Evolutionary conservation across 306 rosid genomes (phyloP).

Genomic region (Inga laurina): DNA sequence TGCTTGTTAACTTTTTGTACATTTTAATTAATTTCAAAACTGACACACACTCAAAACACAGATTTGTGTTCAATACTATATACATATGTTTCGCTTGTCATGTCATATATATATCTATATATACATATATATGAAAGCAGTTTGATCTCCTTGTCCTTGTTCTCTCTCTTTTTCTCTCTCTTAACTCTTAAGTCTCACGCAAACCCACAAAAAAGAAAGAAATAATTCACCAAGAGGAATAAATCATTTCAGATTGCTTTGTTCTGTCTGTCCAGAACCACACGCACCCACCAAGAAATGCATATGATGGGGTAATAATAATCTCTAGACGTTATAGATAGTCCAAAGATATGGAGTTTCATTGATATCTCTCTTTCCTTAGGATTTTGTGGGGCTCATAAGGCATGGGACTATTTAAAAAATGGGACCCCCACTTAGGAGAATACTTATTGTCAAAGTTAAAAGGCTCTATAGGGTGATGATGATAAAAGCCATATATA

Average conservation of each 20-base stretch:
- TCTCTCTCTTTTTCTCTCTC: slow-evolving; percentile 27
- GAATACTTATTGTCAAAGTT: slow-evolving; percentile 71
- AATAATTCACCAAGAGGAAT: slow-evolving; percentile 50
- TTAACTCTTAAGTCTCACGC: slow-evolving; percentile 34
- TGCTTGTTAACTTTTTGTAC: not conserved
- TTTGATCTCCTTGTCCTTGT: slow-evolving; percentile 17
- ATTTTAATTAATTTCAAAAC: not conserved
- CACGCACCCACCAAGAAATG: slow-evolving; percentile 47
- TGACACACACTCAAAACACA: not conserved
- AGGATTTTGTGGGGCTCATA: slow-evolving; percentile 78
- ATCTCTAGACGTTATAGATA: slow-evolving; percentile 27
- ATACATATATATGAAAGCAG: not conserved
- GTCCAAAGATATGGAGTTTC: slow-evolving; percentile 48
- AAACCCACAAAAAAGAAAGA: slow-evolving; percentile 33
- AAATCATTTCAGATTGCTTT: slow-evolving; percentile 54
- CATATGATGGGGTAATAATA: slow-evolving; percentile 67
- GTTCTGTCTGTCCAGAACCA: slow-evolving; percentile 58
- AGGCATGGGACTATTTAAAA: slow-evolving; percentile 30
- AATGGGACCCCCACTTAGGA: slow-evolving; percentile 38
- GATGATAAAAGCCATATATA: slow-evolving; percentile 53
- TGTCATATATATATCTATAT: slow-evolving; percentile 6
- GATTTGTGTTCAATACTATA: not conserved
- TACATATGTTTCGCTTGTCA: not conserved
- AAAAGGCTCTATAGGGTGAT: slow-evolving; percentile 40
- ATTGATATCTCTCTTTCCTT: slow-evolving; percentile 76